Conservation (phyloP, 768 basidiomycete genomes). For the Mycena vulgaris region DNA sequence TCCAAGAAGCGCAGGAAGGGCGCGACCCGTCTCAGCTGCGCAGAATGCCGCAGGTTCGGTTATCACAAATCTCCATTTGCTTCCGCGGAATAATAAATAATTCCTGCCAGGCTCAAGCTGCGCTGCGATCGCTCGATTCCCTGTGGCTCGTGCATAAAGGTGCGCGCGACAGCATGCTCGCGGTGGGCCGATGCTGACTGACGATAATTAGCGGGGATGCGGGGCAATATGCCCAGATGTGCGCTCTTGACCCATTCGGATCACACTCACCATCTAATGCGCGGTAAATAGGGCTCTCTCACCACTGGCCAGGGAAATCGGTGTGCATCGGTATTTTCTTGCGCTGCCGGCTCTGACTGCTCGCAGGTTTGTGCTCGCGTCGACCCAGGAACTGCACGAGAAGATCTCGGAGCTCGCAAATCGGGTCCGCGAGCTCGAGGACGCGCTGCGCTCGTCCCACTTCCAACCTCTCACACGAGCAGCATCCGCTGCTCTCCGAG, state of each 20-base stretch:
- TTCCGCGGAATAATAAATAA: slow-evolving; percentile 23
- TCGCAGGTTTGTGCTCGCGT: slow-evolving; percentile 81
- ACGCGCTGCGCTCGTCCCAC: slow-evolving; percentile 75
- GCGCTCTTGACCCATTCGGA: slow-evolving; percentile 45
- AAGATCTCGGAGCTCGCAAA: slow-evolving; percentile 82
- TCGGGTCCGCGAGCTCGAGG: slow-evolving; percentile 85
- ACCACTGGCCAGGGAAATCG: slow-evolving; percentile 89
- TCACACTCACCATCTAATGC: slow-evolving; percentile 34
- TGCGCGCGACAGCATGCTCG: slow-evolving; percentile 48
- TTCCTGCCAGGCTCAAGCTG: slow-evolving; percentile 73
- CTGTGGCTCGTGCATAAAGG: slow-evolving; percentile 85
- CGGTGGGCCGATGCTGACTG: background rate
- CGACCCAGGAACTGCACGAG: slow-evolving; percentile 86
- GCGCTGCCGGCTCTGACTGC: background rate
- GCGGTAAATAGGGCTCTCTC: slow-evolving; percentile 69
- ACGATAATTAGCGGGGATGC: slow-evolving; percentile 70
- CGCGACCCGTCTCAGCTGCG: slow-evolving; percentile 81
- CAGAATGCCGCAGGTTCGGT: slow-evolving; percentile 81
- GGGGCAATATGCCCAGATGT: slow-evolving; percentile 89
- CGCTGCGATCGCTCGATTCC: slow-evolving; percentile 85
- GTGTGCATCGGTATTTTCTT: slow-evolving; percentile 52
- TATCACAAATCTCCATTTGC: slow-evolving; percentile 21
- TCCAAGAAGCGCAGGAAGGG: slow-evolving; percentile 77
- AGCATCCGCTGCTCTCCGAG: slow-evolving; percentile 78
- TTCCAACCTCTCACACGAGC: slow-evolving; percentile 68